Evolutionary conservation across 305 asterid genomes (phyloP).

Genomic region (Withania somnifera): DNA sequence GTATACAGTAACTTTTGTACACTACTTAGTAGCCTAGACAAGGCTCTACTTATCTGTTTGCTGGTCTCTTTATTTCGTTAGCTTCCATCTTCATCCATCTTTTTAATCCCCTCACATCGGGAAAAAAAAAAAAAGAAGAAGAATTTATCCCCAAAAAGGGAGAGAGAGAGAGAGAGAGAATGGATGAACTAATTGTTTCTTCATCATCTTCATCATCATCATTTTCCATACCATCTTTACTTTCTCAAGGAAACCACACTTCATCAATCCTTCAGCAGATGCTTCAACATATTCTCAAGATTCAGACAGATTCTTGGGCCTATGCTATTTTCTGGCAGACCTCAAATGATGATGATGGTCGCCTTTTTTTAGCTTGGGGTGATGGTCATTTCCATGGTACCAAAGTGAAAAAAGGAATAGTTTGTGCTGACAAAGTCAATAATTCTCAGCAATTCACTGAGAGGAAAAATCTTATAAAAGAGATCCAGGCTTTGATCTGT

Average conservation of each 20-base stretch:
- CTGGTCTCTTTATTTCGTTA: too few species aligned
- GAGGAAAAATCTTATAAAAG: slow-evolving; percentile 20
- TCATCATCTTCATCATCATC: slow-evolving; percentile 13
- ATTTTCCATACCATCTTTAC: neutral
- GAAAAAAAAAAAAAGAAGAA: neutral
- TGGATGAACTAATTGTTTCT: slow-evolving; percentile 14
- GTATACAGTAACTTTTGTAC: too few species aligned
- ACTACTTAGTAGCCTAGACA: too few species aligned
- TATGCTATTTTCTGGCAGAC: slow-evolving; percentile 35
- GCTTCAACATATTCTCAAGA: slow-evolving; percentile 20
- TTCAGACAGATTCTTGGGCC: slow-evolving; percentile 23
- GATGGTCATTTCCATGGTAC: slow-evolving; percentile 25
- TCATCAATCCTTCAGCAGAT: slow-evolving; percentile 9
- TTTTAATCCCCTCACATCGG: too few species aligned
- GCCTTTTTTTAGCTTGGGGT: slow-evolving; percentile 18
- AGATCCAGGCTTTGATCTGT: slow-evolving; percentile 20
- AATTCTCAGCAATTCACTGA: slow-evolving; percentile 1
- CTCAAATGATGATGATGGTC: slow-evolving; percentile 10
- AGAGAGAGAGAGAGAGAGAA: too few species aligned
- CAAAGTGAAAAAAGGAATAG: neutral
- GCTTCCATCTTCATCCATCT: too few species aligned
- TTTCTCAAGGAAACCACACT: neutral
- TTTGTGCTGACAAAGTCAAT: too few species aligned
- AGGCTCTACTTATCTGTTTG: too few species aligned
- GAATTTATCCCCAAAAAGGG: neutral